These are phyloP conservation scores for Aspergillus leporis DNA, from an alignment of 495 filamentous ascomycete species.

Conservation along the genomic window DNA sequence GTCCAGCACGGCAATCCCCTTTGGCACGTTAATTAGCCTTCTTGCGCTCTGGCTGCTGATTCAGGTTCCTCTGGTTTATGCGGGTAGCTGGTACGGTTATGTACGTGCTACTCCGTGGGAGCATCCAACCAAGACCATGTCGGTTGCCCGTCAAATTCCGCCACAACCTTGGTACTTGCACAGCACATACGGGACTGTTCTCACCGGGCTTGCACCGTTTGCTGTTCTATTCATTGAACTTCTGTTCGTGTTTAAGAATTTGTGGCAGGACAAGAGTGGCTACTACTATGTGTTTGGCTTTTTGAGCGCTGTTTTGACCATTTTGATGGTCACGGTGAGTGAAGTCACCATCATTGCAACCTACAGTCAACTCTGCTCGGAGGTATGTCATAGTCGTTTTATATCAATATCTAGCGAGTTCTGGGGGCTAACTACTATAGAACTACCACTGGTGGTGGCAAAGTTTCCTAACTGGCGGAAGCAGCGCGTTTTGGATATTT, in stretches of 20 bases:
- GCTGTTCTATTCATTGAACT: constrained; percentile 93
- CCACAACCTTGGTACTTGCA: constrained; percentile 78
- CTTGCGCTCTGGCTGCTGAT: constrained; percentile 84
- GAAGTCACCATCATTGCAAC: constrained; percentile 90
- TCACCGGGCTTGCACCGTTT: constrained; percentile 86
- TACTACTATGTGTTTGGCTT: constrained; percentile 98
- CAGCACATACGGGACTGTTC: constrained; percentile 58
- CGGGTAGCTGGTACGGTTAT: constrained; percentile 81
- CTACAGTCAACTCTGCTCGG: constrained; percentile 82
- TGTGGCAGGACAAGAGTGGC: constrained; percentile 91
- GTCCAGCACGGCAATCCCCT: constrained; percentile 87
- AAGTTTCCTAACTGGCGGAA: constrained; percentile 80
- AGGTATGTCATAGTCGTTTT: constrained; percentile 43
- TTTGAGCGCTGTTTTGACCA: constrained; percentile 70
- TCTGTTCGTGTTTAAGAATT: constrained; percentile 85
- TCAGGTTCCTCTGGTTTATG: constrained; percentile 85
- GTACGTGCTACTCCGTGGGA: constrained; percentile 69
- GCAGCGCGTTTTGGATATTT: constrained; percentile 83
- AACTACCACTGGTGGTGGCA: constrained; percentile 98
- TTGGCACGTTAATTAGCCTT: constrained; percentile 77
- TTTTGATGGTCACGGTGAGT: constrained; percentile 76
- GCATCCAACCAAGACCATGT: constrained; percentile 82
- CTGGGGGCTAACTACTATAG: constrained; percentile 38
- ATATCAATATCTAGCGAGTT: background rate
- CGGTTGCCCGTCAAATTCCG: constrained; percentile 74